Percentiles rank a stretch among this genome's conserved stretches.
These are phyloP conservation scores for Phialophora tarda DNA, from an alignment of 2,329 filamentous ascomycete genomes.

Conservation along the genomic window DNA sequence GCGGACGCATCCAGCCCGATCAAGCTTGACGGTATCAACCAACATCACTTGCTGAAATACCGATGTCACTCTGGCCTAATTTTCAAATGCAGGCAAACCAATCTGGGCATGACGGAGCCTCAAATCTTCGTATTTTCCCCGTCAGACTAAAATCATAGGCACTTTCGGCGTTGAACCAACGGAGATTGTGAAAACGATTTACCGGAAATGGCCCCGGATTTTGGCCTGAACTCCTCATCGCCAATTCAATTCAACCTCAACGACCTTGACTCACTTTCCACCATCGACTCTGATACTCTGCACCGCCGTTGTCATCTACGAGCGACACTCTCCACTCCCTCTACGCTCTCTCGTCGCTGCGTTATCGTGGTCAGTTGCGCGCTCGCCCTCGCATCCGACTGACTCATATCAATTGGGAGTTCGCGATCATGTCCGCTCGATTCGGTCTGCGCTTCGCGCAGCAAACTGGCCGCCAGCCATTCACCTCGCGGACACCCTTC, in stretches of 20 bases:
- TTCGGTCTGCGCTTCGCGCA: slow-evolving; percentile 64
- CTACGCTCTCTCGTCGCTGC: slow-evolving; percentile 16
- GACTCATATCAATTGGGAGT: slow-evolving; percentile 2
- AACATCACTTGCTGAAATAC: background rate
- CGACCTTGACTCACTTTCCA: slow-evolving; percentile 15
- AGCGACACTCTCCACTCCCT: slow-evolving; percentile 29
- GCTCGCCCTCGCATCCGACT: background rate
- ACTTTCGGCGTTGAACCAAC: background rate
- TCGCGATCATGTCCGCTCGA: slow-evolving; percentile 59
- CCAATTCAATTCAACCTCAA: slow-evolving; percentile 8
- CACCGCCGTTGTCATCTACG: background rate
- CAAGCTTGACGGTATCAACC: slow-evolving; percentile 12
- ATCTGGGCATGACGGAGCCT: no score
- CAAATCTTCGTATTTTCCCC: background rate
- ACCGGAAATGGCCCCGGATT: slow-evolving; percentile 8
- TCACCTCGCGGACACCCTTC: slow-evolving; percentile 46
- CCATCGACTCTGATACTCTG: background rate
- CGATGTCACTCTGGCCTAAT: background rate
- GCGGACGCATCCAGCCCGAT: background rate
- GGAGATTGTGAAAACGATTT: slow-evolving; percentile 28
- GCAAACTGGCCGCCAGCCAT: slow-evolving; percentile 56
- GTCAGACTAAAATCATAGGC: background rate
- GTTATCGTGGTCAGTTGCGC: background rate
- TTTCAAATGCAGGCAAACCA: background rate
- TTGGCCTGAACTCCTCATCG: slow-evolving; percentile 12